phyloP scores from a whole-genome alignment of 2,329 filamentous ascomycete genomes.

The Paecilomyces variotii region DNA sequence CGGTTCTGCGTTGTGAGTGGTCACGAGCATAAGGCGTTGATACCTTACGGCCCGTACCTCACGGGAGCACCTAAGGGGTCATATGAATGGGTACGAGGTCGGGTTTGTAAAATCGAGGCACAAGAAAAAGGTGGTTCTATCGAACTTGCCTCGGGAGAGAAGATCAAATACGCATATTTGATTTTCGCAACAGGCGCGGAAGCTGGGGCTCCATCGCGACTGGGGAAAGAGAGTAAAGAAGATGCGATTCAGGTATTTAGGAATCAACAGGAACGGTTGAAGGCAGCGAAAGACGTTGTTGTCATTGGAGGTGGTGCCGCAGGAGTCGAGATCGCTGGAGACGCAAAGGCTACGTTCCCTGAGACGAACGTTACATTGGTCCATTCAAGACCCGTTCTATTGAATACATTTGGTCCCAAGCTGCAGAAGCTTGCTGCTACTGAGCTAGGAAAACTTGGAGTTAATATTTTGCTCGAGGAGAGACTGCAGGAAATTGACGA shows the following conservation, averaged over 20 bases:
- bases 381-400: slow-evolving; percentile 47
- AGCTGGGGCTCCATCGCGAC: slow-evolving; percentile 43
- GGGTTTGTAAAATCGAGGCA: slow-evolving; percentile 30
- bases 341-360: slow-evolving; percentile 50
- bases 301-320: slow-evolving; percentile 54
- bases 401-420: slow-evolving; percentile 44
- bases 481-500: slow-evolving; percentile 34
- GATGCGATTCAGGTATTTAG: slow-evolving; percentile 39
- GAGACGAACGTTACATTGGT: slow-evolving; percentile 51
- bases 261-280: slow-evolving; percentile 41
- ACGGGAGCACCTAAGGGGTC: slow-evolving; percentile 25
- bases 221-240: slow-evolving; percentile 35
- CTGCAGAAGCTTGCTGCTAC: slow-evolving; percentile 33
- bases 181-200: slow-evolving; percentile 51
- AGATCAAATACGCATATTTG: slow-evolving; percentile 47
- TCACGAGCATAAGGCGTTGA: slow-evolving; percentile 53
- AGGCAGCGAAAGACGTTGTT: slow-evolving; percentile 37
- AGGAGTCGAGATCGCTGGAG: slow-evolving; percentile 54
- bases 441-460: slow-evolving; percentile 39
- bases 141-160: slow-evolving; percentile 34
- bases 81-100: slow-evolving; percentile 36
- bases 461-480: slow-evolving; percentile 47
- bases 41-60: slow-evolving; percentile 47
- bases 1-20: slow-evolving; percentile 50
- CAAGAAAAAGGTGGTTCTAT: slow-evolving; percentile 19